These are phyloP conservation scores for Suillus hirtellus DNA, from an alignment of 768 basidiomycete genomes.

Conservation along the genomic window DNA sequence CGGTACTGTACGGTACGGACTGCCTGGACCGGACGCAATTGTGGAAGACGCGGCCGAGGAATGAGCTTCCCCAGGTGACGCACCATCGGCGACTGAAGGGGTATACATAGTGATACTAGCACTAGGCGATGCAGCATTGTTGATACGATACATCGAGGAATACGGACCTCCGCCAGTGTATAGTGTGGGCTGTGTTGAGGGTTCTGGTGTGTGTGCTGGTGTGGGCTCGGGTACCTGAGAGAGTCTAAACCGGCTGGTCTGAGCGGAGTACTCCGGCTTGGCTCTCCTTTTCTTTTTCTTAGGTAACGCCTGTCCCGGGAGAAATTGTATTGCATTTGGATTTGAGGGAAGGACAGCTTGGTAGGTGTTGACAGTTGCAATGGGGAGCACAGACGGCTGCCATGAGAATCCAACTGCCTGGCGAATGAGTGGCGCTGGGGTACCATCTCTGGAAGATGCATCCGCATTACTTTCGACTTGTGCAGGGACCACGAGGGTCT, in stretches of 20 bases:
- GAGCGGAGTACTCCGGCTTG: slow-evolving; percentile 42
- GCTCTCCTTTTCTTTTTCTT: slow-evolving; percentile 27
- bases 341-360: slow-evolving; percentile 26
- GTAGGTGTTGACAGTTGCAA: slow-evolving; percentile 31
- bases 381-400: slow-evolving; percentile 27
- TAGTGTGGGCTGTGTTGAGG: slow-evolving; percentile 25
- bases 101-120: slow-evolving; percentile 9
- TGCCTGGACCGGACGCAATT: slow-evolving; percentile 6
- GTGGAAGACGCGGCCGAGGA: slow-evolving; percentile 3
- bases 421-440: slow-evolving; percentile 53
- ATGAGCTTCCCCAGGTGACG: slow-evolving; percentile 4
- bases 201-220: slow-evolving; percentile 28
- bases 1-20: background rate
- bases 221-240: slow-evolving; percentile 3
- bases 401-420: slow-evolving; percentile 58
- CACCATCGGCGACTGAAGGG: slow-evolving; percentile 9
- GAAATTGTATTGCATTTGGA: slow-evolving; percentile 37
- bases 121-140: slow-evolving; percentile 6
- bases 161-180: slow-evolving; percentile 42
- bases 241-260: slow-evolving; percentile 52
- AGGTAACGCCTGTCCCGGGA: slow-evolving; percentile 52
- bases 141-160: slow-evolving; percentile 40
- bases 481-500: slow-evolving; percentile 38
- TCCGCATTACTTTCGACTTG: slow-evolving; percentile 40
- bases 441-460: slow-evolving; percentile 44